Evolutionary conservation across 2,329 filamentous ascomycete genomes (phyloP), one percentile per base, ranked within the genome.

Genomic region (Diaporthe australafricana): DNA sequence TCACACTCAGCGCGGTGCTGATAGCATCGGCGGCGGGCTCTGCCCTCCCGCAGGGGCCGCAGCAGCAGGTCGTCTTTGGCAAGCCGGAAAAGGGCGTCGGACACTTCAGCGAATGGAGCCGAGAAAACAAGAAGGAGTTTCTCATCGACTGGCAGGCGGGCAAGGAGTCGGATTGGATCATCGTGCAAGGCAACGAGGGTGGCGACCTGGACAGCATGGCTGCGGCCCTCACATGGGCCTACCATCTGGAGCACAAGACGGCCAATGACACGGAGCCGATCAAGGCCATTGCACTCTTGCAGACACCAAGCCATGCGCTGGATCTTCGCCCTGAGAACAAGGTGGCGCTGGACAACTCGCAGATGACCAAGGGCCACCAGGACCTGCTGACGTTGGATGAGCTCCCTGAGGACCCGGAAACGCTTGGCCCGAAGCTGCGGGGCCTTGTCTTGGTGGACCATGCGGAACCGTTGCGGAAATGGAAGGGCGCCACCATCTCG

Each of bases 101-200:
- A 40, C 84, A 86, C 77, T 85, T 86, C 77, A 84, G 82, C 76
- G 83, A 86, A 75, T 86, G 84, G 84, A 83, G 81, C 32, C 83
- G 84, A 45, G 81, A 80, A 14, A 85, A 80, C 22, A 86, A 86
- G 78, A 84, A 83, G 53, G 77, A 81, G 17, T 86, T 86, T 60
- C 75, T 85, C 60, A 78, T 85, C 72, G 84, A 86, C 76, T 86
- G 84, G 84, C 84, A 86, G 73, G 80, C 78, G 5, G 82, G 82
- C 16, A 79, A 76, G 70, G 78, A 79, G 5, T 79, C 80, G 30
- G 81, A 86, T 76, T 86, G 84, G 84, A 82, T 78, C 17, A 78
- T 86, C 45, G 84, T 86, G 6, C 79, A 83, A 76, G 84, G 84
- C 71, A 86, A 86, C 74, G 83, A 85, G 68, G 83, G 82, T 17